Conservation (phyloP, 2,329 filamentous ascomycete genomes). For the Cercospora sp. region DNA sequence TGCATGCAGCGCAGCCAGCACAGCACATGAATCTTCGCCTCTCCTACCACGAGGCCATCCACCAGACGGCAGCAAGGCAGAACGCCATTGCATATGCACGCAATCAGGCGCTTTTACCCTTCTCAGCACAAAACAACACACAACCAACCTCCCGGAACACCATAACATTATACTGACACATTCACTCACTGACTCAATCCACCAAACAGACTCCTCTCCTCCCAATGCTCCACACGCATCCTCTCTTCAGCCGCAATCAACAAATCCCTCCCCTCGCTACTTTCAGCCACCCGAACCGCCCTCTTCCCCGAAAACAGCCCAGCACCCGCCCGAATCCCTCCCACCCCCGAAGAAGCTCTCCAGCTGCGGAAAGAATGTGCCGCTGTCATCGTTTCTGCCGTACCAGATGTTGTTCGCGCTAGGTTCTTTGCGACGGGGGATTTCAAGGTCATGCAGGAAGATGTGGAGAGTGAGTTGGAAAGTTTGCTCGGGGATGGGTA, state of each 20-base stretch:
- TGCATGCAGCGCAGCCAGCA: background rate
- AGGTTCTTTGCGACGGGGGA: constrained; percentile 45
- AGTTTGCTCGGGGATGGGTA: constrained; percentile 73
- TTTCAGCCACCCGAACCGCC: constrained; percentile 70
- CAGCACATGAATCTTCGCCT: background rate
- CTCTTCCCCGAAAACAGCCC: constrained; percentile 85
- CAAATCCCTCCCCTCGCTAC: constrained; percentile 48
- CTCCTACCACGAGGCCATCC: background rate
- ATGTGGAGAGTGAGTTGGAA: constrained; percentile 59
- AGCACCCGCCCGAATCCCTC: constrained; percentile 61
- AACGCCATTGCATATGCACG: constrained; percentile 22
- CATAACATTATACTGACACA: constrained; percentile 5
- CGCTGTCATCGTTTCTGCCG: constrained; percentile 52
- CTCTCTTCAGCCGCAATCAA: constrained; percentile 36
- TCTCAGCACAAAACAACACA: constrained; percentile 12
- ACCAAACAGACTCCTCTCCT: constrained; percentile 47
- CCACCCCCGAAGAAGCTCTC: constrained; percentile 62
- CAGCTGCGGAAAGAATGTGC: constrained; percentile 68
- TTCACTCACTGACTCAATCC: background rate
- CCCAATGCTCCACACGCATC: constrained; percentile 45
- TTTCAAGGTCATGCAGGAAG: constrained; percentile 41
- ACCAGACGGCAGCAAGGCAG: background rate
- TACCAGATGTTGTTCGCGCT: constrained; percentile 50
- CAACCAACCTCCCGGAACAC: constrained; percentile 5
- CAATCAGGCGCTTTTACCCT: constrained; percentile 23